Base-by-base conservation (phyloP, 108 stramenopile genomes). In the Cyclotella distinguenda region DNA sequence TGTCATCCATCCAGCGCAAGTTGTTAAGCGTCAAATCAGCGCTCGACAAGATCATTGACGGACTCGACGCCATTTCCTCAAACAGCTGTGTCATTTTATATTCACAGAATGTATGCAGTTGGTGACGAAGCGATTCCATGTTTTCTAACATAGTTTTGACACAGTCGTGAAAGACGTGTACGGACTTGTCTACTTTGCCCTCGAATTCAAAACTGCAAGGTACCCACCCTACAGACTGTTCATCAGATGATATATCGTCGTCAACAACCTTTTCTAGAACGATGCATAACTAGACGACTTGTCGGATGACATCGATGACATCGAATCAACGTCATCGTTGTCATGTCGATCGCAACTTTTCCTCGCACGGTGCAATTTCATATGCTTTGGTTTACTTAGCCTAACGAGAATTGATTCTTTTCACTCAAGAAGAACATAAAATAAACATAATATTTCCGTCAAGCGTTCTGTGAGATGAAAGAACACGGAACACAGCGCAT, bases 221-320 rank as follows among this genome's bases (percentile, higher is more conserved):
- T 23, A 64, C 15, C 22, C 30, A 43, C 5, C 40, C 40, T 47
- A 36, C 35, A 21, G 68, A 34, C 25, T 56, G 26, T 45, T 53
- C 34, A 9, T 46, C 38, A 1, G 22, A 50, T 7, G 35, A 22
- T 8, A 12, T 25, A 25, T 77, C 68, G 19, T 68, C 74, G 15
- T 59, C 56, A 18, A 35, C 33, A 35, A 38, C 43, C 21, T 52
- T 44, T 19, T 66, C 49, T 52, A 23, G 16, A 33, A 69, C 11
- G 63, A 47, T 60, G 23, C 50, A 38, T 9, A n/a, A 19, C 63
- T 69, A 28, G 62, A 76, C 18, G 52, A 32, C 44, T 51, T 33
- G 36, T 76, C 61, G 21, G 66, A 67, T 3, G 74, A 76, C 22
- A 76, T 53, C n/a, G 54, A 63, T 1, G 74, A 76, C 28, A 76